A percentile compares a stretch with the other conserved stretches of the same genome.
These are phyloP conservation scores for Beauveria sp. DNA, from an alignment of 2,329 filamentous ascomycete genomes.

Conservation along the genomic window DNA sequence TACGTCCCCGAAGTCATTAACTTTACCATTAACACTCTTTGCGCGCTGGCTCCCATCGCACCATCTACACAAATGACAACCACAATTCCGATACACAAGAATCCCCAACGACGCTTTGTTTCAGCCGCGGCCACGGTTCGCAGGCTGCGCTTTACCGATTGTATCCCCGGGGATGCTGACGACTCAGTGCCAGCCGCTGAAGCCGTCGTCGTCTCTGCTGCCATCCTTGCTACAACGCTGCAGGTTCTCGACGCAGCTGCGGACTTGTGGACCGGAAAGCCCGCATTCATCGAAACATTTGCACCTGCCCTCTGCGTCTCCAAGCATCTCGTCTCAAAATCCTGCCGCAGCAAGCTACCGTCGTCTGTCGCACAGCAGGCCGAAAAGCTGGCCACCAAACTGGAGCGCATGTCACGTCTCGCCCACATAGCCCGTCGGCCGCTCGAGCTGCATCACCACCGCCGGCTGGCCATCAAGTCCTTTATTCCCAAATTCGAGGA, in stretches of 20 bases:
- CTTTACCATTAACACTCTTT: slow-evolving; percentile 69
- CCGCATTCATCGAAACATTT: slow-evolving; percentile 75
- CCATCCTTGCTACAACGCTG: slow-evolving; percentile 55
- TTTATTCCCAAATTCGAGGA: slow-evolving; percentile 95
- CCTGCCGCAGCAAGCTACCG: slow-evolving; percentile 43
- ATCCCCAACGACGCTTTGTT: slow-evolving; percentile 40
- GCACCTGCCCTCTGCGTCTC: slow-evolving; percentile 52
- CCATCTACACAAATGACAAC: slow-evolving; percentile 46
- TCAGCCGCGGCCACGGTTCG: slow-evolving; percentile 34
- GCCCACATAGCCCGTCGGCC: slow-evolving; percentile 64
- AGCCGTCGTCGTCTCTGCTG: slow-evolving; percentile 37
- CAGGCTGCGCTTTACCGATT: slow-evolving; percentile 54
- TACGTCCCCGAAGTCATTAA: slow-evolving; percentile 85
- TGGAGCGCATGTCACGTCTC: slow-evolving; percentile 49
- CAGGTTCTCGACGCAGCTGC: slow-evolving; percentile 60
- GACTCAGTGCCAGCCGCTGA: slow-evolving; percentile 22
- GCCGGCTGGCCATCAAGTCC: slow-evolving; percentile 78
- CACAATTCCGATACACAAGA: slow-evolving; percentile 54
- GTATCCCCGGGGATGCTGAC: slow-evolving; percentile 31
- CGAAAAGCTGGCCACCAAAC: slow-evolving; percentile 35
- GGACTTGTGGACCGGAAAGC: slow-evolving; percentile 64
- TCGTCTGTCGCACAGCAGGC: slow-evolving; percentile 31
- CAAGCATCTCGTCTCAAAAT: slow-evolving; percentile 47
- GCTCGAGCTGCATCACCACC: slow-evolving; percentile 82
- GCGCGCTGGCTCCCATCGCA: slow-evolving; percentile 53